phyloP scores from a whole-genome alignment of 495 filamentous ascomycete genomes.

The Alectoria sarmentosa region DNA sequence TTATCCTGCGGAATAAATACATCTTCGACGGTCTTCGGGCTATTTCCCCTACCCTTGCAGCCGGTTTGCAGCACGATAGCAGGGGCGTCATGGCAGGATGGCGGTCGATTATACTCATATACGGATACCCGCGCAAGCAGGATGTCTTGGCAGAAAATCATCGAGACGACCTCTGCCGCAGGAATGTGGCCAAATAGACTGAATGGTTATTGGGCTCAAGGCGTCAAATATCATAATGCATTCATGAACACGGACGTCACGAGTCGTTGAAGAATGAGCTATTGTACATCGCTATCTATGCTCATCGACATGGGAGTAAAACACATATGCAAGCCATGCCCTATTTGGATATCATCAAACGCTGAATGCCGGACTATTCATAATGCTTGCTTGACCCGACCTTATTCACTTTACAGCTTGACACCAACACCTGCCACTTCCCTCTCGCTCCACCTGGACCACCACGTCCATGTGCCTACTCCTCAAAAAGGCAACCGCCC shows the following conservation, averaged over 20 bases:
- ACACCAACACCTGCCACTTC: constrained; percentile 77
- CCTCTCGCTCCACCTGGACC: constrained; percentile 70
- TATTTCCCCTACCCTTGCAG: too few species aligned
- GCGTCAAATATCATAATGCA: not conserved
- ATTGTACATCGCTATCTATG: constrained; percentile 1
- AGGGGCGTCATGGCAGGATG: too few species aligned
- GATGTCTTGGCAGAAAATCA: too few species aligned
- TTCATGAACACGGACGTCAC: not conserved
- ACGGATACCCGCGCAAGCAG: too few species aligned
- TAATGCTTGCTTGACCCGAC: not conserved
- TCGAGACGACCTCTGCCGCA: too few species aligned
- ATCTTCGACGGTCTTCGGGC: too few species aligned
- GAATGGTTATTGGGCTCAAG: not conserved
- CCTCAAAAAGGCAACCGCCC: constrained; percentile 50
- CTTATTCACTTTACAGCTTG: constrained; percentile 14
- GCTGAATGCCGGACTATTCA: not conserved
- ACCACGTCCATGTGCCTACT: constrained; percentile 63
- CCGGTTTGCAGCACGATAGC: too few species aligned
- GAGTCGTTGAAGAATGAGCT: not conserved
- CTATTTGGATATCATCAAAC: not conserved
- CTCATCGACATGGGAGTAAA: not conserved
- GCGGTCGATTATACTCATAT: too few species aligned
- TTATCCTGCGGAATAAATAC: too few species aligned
- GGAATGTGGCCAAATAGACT: too few species aligned
- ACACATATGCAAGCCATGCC: not conserved